Percentiles rank a stretch among this genome's conserved stretches.
These are phyloP conservation scores for Intubia oerlemansii DNA, from an alignment of 2,329 filamentous ascomycete genomes.

Conservation along the genomic window DNA sequence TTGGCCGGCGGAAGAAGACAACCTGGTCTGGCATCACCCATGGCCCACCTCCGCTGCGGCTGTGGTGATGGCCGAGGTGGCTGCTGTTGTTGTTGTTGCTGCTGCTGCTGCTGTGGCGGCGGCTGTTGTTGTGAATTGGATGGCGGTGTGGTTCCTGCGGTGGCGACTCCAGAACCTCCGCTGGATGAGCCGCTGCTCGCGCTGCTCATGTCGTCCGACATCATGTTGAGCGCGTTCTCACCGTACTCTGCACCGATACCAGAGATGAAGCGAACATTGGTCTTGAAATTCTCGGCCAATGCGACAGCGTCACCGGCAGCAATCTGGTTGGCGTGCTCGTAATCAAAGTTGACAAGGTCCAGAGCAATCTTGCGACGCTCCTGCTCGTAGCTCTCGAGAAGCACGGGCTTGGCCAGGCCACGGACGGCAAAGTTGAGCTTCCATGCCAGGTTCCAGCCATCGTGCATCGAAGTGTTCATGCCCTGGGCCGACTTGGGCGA, in stretches of 20 bases:
- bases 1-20: conserved; percentile 43
- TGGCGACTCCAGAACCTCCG: neutral
- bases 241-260: conserved; percentile 40
- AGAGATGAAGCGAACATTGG: conserved; percentile 46
- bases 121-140: no score
- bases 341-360: conserved; percentile 36
- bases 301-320: conserved; percentile 34
- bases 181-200: neutral
- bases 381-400: conserved; percentile 39
- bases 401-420: conserved; percentile 28
- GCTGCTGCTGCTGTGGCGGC: no score
- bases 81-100: conserved; percentile 6
- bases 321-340: conserved; percentile 20
- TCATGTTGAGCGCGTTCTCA: conserved; percentile 25
- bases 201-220: conserved; percentile 10
- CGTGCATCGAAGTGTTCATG: conserved; percentile 38
- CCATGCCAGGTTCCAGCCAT: conserved; percentile 42
- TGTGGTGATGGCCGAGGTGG: no score
- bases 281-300: conserved; percentile 40
- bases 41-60: conserved; percentile 15
- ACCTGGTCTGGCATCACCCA: conserved; percentile 24
- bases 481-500: conserved; percentile 45
- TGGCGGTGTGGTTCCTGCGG: neutral
- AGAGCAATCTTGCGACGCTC: conserved; percentile 41
- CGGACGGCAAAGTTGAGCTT: conserved; percentile 33